Conservation (phyloP, 495 filamentous ascomycete species). For the Darksidea phi region DNA sequence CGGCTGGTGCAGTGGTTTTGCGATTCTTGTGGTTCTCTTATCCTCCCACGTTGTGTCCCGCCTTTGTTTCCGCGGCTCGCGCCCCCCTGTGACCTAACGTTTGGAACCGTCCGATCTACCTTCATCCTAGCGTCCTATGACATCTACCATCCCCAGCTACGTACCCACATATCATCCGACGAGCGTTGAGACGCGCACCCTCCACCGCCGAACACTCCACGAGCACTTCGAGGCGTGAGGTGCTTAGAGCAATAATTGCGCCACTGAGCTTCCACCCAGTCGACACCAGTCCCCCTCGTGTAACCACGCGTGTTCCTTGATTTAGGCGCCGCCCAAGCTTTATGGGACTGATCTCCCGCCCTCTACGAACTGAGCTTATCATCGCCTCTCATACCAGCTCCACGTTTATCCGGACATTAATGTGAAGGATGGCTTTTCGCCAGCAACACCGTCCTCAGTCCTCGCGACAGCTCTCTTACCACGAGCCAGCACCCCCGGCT, state of each 20-base stretch:
- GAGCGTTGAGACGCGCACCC: not conserved
- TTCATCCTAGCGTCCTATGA: constrained; percentile 4
- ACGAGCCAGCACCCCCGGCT: constrained; percentile 49
- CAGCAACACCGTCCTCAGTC: constrained; percentile 59
- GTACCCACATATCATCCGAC: constrained; percentile 1
- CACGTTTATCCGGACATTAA: not conserved
- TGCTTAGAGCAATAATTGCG: not conserved
- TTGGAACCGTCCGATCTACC: not conserved
- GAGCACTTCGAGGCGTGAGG: not conserved
- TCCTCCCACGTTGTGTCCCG: not conserved
- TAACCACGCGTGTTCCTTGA: no score
- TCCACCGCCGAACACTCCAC: constrained; percentile 2
- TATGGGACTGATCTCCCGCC: not conserved
- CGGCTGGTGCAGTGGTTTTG: no score
- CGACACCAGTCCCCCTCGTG: no score
- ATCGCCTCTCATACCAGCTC: not conserved
- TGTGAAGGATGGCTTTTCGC: constrained; percentile 73
- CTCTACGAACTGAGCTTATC: not conserved
- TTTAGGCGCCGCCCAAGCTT: not conserved
- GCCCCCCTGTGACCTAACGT: constrained; percentile 11
- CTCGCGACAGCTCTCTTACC: constrained; percentile 57
- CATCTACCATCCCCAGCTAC: constrained; percentile 5
- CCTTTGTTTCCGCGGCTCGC: constrained; percentile 12
- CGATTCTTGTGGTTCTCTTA: not conserved
- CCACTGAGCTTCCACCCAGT: not conserved